Evolutionary conservation across 768 basidiomycete genomes (phyloP).

Genomic region (Lentinula sp.): DNA sequence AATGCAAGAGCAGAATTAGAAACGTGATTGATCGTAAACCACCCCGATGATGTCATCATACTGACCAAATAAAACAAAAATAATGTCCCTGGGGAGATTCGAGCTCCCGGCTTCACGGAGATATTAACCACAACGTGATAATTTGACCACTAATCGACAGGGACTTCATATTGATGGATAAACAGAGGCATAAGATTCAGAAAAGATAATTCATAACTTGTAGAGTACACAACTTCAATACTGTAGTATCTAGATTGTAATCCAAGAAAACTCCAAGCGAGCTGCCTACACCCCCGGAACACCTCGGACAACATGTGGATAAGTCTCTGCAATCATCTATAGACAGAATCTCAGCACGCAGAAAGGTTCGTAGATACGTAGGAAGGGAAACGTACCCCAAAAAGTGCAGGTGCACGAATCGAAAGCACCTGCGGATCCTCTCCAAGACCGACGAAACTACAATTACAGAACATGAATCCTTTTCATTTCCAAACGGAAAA

Average conservation of each 20-base stretch:
- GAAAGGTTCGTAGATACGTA: background rate
- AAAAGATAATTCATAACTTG: too few relatives aligned
- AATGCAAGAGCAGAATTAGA: background rate
- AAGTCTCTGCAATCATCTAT: conserved; percentile 60
- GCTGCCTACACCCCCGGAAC: conserved; percentile 26
- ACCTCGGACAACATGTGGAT: conserved; percentile 65
- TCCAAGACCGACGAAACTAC: conserved; percentile 75
- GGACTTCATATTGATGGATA: background rate
- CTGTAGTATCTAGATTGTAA: too few relatives aligned
- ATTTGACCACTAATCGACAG: conserved; percentile 7
- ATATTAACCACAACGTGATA: background rate
- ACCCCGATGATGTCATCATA: too few relatives aligned
- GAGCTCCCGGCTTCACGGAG: conserved; percentile 6
- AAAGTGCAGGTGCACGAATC: conserved; percentile 65
- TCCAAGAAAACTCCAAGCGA: too few relatives aligned
- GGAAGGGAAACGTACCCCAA: conserved; percentile 36
- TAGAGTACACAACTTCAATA: too few relatives aligned
- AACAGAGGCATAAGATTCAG: too few relatives aligned
- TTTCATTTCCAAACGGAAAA: too few relatives aligned
- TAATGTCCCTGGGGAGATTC: conserved; percentile 6
- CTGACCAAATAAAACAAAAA: background rate
- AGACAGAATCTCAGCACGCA: conserved; percentile 4
- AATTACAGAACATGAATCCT: background rate
- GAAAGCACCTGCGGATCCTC: conserved; percentile 80
- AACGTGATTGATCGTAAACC: background rate